Conservation (phyloP, 1,139 yeast species). For the Nakaseomyces sp. region DNA sequence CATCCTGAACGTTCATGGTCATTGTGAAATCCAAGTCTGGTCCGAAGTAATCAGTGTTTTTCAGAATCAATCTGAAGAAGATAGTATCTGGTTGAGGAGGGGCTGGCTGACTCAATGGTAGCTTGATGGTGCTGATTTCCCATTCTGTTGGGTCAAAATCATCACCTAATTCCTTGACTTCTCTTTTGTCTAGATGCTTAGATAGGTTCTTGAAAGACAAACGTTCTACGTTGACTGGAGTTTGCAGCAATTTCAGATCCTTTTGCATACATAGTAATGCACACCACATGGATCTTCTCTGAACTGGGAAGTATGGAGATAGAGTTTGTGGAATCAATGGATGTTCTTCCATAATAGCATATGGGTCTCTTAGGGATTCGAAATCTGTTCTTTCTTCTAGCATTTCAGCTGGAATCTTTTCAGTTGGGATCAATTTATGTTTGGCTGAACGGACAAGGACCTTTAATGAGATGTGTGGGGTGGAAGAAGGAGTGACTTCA, state of each 20-base stretch:
- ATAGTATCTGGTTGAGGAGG: constrained; percentile 56
- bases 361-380: constrained; percentile 66
- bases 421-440: constrained; percentile 37
- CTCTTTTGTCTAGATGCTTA: constrained; percentile 26
- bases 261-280: constrained; percentile 62
- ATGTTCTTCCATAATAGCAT: constrained; percentile 51
- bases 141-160: constrained; percentile 39
- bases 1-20: constrained; percentile 47
- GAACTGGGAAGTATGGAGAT: constrained; percentile 68
- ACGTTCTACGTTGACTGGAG: constrained; percentile 47
- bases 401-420: constrained; percentile 34
- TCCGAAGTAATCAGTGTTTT: constrained; percentile 62
- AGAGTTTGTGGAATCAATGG: constrained; percentile 56
- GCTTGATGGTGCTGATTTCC: constrained; percentile 59
- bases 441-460: constrained; percentile 65
- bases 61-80: constrained; percentile 57
- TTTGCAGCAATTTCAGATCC: constrained; percentile 70
- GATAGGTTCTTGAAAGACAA: constrained; percentile 24
- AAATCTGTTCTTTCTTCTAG: constrained; percentile 45
- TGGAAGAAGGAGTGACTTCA: constrained; percentile 61
- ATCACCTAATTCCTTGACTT: constrained; percentile 22
- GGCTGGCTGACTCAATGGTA: constrained; percentile 62
- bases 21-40: constrained; percentile 62
- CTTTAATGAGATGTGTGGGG: constrained; percentile 66
- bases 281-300: constrained; percentile 51